Conservation (phyloP, 768 basidiomycete species). For the Phlebiopsis flavidoalba region DNA sequence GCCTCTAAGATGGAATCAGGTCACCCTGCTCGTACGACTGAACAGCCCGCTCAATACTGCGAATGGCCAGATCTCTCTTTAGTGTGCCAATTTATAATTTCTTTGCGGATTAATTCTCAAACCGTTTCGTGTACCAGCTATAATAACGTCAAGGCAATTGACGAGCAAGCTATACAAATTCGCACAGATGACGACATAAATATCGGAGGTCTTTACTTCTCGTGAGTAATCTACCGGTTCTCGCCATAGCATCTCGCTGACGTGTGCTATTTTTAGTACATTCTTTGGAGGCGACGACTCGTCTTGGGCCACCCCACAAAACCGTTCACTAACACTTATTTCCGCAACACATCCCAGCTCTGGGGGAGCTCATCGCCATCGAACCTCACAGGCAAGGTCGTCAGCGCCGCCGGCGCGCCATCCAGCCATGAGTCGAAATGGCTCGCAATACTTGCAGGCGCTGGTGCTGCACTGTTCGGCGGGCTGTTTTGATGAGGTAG, state of each 20-base stretch:
- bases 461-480: background rate
- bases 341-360: conserved; percentile 63
- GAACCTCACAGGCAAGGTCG: conserved; percentile 26
- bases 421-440: background rate
- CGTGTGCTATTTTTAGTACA: conserved; percentile 44
- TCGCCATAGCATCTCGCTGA: conserved; percentile 2
- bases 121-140: conserved; percentile 42
- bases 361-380: conserved; percentile 54
- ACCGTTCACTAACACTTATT: conserved; percentile 72
- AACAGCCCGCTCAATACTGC: conserved; percentile 63
- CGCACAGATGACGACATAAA: conserved; percentile 47
- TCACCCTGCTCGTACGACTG: conserved; percentile 73
- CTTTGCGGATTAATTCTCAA: background rate
- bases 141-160: conserved; percentile 61
- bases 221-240: conserved; percentile 37
- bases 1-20: conserved; percentile 55
- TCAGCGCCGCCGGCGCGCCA: conserved; percentile 15
- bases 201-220: conserved; percentile 74
- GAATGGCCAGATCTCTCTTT: conserved; percentile 71
- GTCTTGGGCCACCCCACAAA: conserved; percentile 67
- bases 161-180: conserved; percentile 59
- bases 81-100: conserved; percentile 38
- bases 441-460: background rate
- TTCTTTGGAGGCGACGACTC: conserved; percentile 79
- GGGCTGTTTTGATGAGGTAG: background rate